phyloP scores from a whole-genome alignment of 495 filamentous ascomycete genomes.

The Annulohypoxylon stygium region DNA sequence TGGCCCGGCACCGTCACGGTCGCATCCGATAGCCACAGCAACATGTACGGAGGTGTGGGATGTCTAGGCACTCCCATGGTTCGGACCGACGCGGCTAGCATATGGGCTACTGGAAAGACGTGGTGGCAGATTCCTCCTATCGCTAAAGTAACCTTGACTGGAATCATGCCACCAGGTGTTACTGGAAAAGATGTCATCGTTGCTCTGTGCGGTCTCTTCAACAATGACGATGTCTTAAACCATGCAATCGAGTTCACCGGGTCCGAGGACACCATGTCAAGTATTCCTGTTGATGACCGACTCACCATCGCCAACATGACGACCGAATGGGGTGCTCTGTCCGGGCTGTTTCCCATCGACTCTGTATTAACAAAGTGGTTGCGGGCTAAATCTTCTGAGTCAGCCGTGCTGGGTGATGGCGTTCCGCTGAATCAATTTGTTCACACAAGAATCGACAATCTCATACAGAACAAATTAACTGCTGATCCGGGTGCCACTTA shows the following conservation, averaged over 20 bases:
- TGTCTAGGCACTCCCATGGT: slow-evolving; percentile 85
- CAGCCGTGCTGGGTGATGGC: slow-evolving; percentile 61
- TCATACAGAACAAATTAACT: slow-evolving; percentile 72
- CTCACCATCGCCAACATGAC: slow-evolving; percentile 95
- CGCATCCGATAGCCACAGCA: slow-evolving; percentile 86
- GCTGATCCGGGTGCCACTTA: slow-evolving; percentile 86
- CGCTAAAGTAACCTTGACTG: slow-evolving; percentile 82
- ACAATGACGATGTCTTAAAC: slow-evolving; percentile 91
- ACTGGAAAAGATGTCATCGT: slow-evolving; percentile 97
- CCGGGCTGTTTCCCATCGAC: slow-evolving; percentile 89
- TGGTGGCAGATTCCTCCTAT: slow-evolving; percentile 95
- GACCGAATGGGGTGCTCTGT: slow-evolving; percentile 91
- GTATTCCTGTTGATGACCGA: slow-evolving; percentile 80
- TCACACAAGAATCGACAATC: slow-evolving; percentile 76
- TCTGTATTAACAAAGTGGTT: slow-evolving; percentile 79
- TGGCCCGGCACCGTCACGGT: slow-evolving; percentile 89
- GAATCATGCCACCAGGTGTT: slow-evolving; percentile 81
- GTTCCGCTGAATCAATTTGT: slow-evolving; percentile 67
- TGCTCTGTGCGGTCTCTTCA: slow-evolving; percentile 87
- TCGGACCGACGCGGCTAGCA: slow-evolving; percentile 85
- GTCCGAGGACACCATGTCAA: slow-evolving; percentile 79
- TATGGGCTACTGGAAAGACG: slow-evolving; percentile 86
- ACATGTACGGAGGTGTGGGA: slow-evolving; percentile 89
- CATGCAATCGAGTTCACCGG: slow-evolving; percentile 93
- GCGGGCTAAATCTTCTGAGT: slow-evolving; percentile 77